phyloP scores from a whole-genome alignment of 495 filamentous ascomycete species.

The Elasticomyces elasticus region DNA sequence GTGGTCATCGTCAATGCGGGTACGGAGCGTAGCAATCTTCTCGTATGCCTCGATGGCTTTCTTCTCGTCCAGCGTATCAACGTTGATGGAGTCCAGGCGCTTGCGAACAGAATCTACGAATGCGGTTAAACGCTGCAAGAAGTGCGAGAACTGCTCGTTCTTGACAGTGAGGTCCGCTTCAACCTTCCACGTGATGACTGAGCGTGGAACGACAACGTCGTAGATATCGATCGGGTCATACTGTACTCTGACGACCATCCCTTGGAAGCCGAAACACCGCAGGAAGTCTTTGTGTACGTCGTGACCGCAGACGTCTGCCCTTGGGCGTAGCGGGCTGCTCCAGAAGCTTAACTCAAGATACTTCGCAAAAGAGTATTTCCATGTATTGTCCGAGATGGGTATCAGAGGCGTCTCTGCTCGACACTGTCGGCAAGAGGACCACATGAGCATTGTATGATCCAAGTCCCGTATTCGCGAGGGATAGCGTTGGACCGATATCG shows the following conservation, averaged over 20 bases:
- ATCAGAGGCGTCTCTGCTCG: conserved; percentile 79
- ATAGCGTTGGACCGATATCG: conserved; percentile 72
- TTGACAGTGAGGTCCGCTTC: conserved; percentile 83
- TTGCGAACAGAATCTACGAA: conserved; percentile 81
- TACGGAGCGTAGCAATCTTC: conserved; percentile 65
- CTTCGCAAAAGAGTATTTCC: conserved; percentile 98
- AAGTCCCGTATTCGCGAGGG: conserved; percentile 58
- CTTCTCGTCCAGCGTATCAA: conserved; percentile 80
- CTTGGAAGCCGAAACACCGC: conserved; percentile 80
- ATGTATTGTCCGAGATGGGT: conserved; percentile 89
- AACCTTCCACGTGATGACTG: conserved; percentile 91
- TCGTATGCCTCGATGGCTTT: conserved; percentile 67
- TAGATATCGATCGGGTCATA: conserved; percentile 85
- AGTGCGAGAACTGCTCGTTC: conserved; percentile 76
- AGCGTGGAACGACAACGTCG: conserved; percentile 89
- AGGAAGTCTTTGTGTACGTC: conserved; percentile 88
- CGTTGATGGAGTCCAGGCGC: conserved; percentile 76
- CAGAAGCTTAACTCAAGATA: conserved; percentile 95
- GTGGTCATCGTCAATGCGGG: conserved; percentile 74
- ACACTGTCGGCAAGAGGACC: conserved; percentile 90
- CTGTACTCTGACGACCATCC: conserved; percentile 76
- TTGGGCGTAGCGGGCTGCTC: conserved; percentile 71
- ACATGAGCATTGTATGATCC: conserved; percentile 84
- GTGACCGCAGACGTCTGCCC: conserved; percentile 78
- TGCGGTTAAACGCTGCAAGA: conserved; percentile 66